phyloP scores from a whole-genome alignment of 2,329 filamentous ascomycete genomes.

The Colletotrichum sp. region DNA sequence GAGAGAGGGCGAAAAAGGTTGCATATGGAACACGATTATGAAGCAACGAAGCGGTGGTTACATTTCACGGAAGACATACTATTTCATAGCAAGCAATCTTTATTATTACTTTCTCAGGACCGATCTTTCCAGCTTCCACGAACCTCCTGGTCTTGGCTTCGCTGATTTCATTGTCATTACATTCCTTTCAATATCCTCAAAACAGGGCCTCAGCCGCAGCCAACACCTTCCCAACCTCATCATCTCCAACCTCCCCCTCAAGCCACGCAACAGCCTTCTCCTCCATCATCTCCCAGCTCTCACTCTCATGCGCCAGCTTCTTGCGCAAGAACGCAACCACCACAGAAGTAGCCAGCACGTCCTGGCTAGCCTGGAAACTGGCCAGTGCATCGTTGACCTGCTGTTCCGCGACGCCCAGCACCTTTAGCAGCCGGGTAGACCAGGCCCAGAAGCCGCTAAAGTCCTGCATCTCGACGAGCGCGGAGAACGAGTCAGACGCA shows the following conservation, averaged over 20 bases:
- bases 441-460: constrained; percentile 60
- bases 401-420: constrained; percentile 26
- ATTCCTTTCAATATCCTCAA: not conserved
- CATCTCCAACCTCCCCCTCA: not conserved
- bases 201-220: not conserved
- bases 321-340: constrained; percentile 54
- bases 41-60: not conserved
- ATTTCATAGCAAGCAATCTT: not conserved
- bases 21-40: not conserved
- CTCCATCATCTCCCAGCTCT: constrained; percentile 68
- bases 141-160: fast-evolving
- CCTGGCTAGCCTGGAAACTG: not conserved
- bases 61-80: not conserved
- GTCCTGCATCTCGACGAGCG: constrained; percentile 57
- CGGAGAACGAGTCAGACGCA: constrained; percentile 30
- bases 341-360: constrained; percentile 35
- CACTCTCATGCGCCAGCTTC: constrained; percentile 47
- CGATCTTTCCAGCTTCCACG: not conserved
- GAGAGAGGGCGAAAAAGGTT: not conserved
- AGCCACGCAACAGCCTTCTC: constrained; percentile 63
- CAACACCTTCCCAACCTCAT: not conserved
- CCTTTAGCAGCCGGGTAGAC: constrained; percentile 28
- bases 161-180: not conserved
- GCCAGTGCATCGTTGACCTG: not conserved
- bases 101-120: not conserved